Conservation (phyloP, 805 yeast species). For the Sporopachydermia quercuum region DNA sequence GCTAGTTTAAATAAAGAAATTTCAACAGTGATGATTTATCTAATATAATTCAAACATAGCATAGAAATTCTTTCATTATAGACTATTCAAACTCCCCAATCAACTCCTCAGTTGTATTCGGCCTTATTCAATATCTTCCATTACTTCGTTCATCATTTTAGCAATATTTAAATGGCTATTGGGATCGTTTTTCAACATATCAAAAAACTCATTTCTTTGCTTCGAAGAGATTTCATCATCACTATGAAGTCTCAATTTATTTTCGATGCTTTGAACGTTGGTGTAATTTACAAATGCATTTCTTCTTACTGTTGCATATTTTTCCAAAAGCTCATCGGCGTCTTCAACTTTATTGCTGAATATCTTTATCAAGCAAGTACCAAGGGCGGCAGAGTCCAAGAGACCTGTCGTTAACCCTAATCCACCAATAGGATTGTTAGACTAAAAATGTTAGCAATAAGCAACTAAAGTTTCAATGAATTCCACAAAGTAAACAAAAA, state of each 20-base stretch:
- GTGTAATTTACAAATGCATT: background rate
- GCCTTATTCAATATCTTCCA: too few relatives aligned
- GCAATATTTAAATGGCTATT: background rate
- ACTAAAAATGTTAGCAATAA: too few relatives aligned
- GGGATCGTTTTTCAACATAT: background rate
- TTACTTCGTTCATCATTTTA: background rate
- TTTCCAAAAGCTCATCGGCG: background rate
- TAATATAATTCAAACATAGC: too few relatives aligned
- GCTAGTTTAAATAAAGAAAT: too few relatives aligned
- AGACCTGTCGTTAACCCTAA: background rate
- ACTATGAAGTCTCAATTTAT: background rate
- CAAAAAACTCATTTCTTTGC: background rate
- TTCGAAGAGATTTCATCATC: background rate
- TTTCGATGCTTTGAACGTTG: background rate
- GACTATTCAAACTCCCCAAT: too few relatives aligned
- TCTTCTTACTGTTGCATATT: background rate
- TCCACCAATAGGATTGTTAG: conserved; percentile 1
- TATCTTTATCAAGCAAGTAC: background rate
- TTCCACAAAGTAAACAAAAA: too few relatives aligned
- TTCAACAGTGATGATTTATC: too few relatives aligned
- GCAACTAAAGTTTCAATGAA: too few relatives aligned
- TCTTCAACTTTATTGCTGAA: background rate
- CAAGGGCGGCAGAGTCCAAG: background rate
- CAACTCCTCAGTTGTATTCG: too few relatives aligned
- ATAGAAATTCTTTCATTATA: too few relatives aligned